Conservation (phyloP, 139 green algal species). For the Prasinococcaceae sp. region DNA sequence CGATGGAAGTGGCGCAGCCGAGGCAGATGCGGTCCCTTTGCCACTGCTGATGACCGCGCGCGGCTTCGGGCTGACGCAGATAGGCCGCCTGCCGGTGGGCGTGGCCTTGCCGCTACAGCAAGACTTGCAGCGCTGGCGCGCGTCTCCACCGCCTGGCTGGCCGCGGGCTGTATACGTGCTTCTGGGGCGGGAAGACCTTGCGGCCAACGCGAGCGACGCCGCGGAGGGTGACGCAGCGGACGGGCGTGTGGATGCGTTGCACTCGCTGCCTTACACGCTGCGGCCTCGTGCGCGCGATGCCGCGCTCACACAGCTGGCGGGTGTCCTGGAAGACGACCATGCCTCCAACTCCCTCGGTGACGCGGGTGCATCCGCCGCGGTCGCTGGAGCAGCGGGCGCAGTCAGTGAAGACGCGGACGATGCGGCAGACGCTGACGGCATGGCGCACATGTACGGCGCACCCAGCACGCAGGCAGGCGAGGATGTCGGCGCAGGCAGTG, state of each 20-base stretch:
- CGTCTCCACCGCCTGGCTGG: conserved; percentile 51
- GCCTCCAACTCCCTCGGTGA: too few species aligned
- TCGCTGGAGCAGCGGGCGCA: neutral
- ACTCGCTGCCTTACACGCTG: too few species aligned
- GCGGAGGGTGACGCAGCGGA: neutral
- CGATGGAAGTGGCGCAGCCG: too few species aligned
- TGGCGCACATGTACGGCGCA: too few species aligned
- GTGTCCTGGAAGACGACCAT: conserved; percentile 6
- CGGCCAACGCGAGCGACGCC: conserved; percentile 23
- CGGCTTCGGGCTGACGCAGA: conserved; percentile 35
- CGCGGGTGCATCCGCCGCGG: neutral
- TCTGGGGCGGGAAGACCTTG: conserved; percentile 69
- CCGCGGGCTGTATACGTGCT: conserved; percentile 60
- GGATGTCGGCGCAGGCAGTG: too few species aligned
- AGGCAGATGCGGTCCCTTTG: neutral
- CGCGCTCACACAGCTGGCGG: neutral
- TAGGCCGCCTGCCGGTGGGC: conserved; percentile 54
- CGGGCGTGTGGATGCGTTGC: too few species aligned
- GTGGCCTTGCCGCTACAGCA: conserved; percentile 58
- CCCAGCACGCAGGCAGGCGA: too few species aligned
- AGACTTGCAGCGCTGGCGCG: conserved; percentile 45
- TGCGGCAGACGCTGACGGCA: too few species aligned
- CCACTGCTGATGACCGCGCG: conserved; percentile 15
- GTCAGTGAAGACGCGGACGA: too few species aligned
- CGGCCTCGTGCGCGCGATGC: conserved; percentile 2